These are phyloP conservation scores for Leishmania gerbilli DNA, from an alignment of 208 protist genomes.

Conservation along the genomic window DNA sequence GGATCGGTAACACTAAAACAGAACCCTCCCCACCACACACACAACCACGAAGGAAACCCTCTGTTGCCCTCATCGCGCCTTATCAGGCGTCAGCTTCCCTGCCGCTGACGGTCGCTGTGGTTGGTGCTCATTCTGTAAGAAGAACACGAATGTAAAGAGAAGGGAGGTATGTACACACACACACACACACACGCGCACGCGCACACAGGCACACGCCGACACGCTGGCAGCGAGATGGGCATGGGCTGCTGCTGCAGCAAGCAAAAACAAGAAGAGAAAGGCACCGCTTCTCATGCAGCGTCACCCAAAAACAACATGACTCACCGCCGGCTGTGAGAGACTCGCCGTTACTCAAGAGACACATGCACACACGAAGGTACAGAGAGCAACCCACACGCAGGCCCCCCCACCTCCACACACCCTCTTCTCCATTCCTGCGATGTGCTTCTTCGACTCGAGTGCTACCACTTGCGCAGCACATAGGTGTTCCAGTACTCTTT, in stretches of 20 bases:
- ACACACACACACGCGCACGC: too few species aligned
- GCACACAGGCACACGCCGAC: background rate
- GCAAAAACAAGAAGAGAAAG: background rate
- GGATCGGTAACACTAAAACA: background rate
- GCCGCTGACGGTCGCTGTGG: background rate
- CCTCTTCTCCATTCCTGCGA: background rate
- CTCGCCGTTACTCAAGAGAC: background rate
- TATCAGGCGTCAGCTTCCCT: background rate
- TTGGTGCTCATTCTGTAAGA: background rate
- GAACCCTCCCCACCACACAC: too few species aligned
- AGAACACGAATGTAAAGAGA: background rate
- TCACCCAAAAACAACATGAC: background rate
- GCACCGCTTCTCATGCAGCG: background rate
- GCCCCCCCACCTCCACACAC: too few species aligned
- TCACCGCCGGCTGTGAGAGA: background rate
- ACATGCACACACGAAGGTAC: background rate
- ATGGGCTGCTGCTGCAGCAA: too few species aligned
- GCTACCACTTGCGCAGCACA: conserved; percentile 82
- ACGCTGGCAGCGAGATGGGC: too few species aligned
- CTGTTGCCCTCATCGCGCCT: background rate
- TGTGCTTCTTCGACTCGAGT: background rate
- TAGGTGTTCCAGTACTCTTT: conserved; percentile 93
- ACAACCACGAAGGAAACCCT: background rate
- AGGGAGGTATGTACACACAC: background rate
- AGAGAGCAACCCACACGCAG: background rate